phyloP scores from a whole-genome alignment of 306 rosid genomes.

The Arachis stenosperma region DNA sequence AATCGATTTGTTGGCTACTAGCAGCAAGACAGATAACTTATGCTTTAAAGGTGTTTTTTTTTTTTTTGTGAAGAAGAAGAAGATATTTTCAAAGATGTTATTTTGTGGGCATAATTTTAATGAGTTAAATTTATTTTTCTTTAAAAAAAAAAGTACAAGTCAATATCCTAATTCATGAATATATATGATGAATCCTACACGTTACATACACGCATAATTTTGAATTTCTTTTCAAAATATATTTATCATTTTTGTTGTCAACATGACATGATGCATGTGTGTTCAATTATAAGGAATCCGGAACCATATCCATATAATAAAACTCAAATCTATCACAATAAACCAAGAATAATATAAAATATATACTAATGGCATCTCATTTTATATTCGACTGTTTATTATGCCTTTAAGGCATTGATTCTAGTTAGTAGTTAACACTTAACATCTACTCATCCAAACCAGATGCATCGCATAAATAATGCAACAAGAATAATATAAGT shows the following conservation, averaged over 20 bases:
- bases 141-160: no score
- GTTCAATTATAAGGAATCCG: conserved; percentile 34
- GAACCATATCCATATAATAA: conserved; percentile 23
- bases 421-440: not conserved
- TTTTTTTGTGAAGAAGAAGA: no score
- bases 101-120: no score
- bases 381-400: conserved; percentile 1
- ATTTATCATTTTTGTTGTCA: not conserved
- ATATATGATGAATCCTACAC: no score
- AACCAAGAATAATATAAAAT: not conserved
- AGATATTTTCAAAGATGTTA: no score
- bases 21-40: conserved; percentile 10
- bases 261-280: not conserved
- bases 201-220: no score
- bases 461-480: not conserved
- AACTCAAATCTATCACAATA: conserved; percentile 18
- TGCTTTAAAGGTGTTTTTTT: not conserved
- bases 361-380: not conserved
- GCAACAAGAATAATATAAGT: not conserved
- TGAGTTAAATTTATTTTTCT: no score
- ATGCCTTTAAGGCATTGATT: conserved; percentile 4
- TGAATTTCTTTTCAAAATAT: no score
- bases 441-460: not conserved
- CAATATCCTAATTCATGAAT: no score
- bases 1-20: conserved; percentile 6